A percentile compares a stretch with the other conserved stretches of the same genome.
Conservation (phyloP, 306 rosid species). For the Dalbergia oliveri region DNA sequence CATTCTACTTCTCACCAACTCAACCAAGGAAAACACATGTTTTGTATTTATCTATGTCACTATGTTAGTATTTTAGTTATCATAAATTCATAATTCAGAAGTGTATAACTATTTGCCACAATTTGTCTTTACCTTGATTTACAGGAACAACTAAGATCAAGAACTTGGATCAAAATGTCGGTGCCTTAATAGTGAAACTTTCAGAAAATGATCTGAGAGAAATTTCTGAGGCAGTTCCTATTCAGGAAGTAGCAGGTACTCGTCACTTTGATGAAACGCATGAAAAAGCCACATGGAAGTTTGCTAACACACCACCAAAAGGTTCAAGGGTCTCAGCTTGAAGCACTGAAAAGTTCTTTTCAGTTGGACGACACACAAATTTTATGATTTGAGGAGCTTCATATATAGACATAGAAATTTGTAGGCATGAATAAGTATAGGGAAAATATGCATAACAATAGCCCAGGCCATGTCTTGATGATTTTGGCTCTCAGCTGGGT, state of each 20-base stretch:
- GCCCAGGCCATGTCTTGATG: too few species aligned
- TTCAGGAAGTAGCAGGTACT: slow-evolving; percentile 61
- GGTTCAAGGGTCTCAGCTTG: slow-evolving; percentile 24
- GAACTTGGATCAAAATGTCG: slow-evolving; percentile 68
- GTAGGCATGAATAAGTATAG: not conserved
- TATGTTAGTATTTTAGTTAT: too few species aligned
- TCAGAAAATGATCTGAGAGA: slow-evolving; percentile 55
- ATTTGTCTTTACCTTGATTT: slow-evolving; percentile 40
- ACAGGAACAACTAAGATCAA: slow-evolving; percentile 69
- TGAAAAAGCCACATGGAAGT: not conserved
- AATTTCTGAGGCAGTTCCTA: slow-evolving; percentile 60
- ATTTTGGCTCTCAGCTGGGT: not conserved
- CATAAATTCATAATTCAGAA: not conserved
- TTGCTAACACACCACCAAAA: slow-evolving; percentile 65
- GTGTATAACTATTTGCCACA: not conserved
- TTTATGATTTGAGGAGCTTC: not conserved
- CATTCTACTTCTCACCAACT: too few species aligned
- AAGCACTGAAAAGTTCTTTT: slow-evolving; percentile 44
- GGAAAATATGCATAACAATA: not conserved
- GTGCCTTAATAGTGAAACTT: slow-evolving; percentile 62
- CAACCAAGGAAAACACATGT: not conserved
- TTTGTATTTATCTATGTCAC: not conserved
- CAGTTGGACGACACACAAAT: not conserved
- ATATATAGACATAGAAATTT: not conserved
- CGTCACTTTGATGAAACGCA: slow-evolving; percentile 17